Base-by-base conservation (phyloP, 306 rosid genomes). In the Rosa lucieae region DNA sequence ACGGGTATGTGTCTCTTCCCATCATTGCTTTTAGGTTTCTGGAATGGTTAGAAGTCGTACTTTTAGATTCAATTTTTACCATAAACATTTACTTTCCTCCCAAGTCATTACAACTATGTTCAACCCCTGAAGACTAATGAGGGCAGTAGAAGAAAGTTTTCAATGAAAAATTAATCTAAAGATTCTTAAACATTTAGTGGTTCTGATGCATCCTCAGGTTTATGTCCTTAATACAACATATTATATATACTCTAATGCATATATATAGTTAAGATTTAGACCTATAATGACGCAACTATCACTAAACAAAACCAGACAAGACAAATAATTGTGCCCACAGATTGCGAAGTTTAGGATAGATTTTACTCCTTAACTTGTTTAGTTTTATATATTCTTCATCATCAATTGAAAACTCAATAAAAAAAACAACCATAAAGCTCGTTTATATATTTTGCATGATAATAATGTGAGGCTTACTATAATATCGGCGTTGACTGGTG, bases 271-370 rank as follows among this genome's bases (percentile, higher is more conserved):
- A 18, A 29, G 5, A n/a, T 70, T 70, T 47, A 8, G 40, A 70
- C 74, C 35, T 23, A 6, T 43, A 20, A 67, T 7, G 0, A 12
- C 26, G 37, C 74, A 13, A 48, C n/a, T 13, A 29, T 48, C 75
- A 26, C 9, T 8, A 59, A 14, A 26, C 10, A 26, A 75, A 42
- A 23, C 63, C 69, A 17, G 29, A 46, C 35, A 26, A 61, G 59
- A 61, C 44, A 62, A 47, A 70, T 13, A 23, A 76, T 56, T 63
- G 47, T 32, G 46, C 61, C 3, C 72, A 63, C 72, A 47, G 59
- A 47, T 59, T 47, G 62, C 15, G 39, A 47, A 76, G 35, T 39
- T 63, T 62, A 13, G 13, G 14, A 46, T 46, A 29, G 66, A 46
- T 44, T 20, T 8, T 23, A 6, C 56, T 63, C 61, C 29, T 26